Conservation (phyloP, 441 rosid genomes). For the Adansonia rubrostipa region DNA sequence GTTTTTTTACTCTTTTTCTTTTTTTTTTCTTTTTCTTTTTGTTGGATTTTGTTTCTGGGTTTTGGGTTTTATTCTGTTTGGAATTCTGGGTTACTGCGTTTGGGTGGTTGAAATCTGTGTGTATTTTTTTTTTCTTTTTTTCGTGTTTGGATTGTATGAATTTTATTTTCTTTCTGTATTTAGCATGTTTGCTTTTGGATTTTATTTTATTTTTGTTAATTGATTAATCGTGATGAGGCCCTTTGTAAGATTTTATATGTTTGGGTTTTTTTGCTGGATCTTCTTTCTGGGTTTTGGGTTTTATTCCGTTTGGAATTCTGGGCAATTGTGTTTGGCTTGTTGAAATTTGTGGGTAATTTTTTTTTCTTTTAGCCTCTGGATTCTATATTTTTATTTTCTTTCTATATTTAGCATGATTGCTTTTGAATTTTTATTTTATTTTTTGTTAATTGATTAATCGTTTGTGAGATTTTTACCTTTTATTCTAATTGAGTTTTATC, state of each 20-base stretch:
- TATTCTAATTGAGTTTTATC: background rate
- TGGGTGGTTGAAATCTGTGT: slow-evolving; percentile 24
- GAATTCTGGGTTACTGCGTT: slow-evolving; percentile 16
- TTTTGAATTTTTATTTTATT: background rate
- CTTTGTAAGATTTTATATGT: background rate
- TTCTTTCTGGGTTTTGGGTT: slow-evolving; percentile 22
- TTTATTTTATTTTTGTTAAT: background rate
- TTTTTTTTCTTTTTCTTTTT: background rate
- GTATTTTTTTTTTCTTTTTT: background rate
- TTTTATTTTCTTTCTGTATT: slow-evolving; percentile 3
- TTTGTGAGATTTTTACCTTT: background rate
- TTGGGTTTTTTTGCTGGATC: background rate
- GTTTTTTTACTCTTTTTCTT: background rate
- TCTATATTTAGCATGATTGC: slow-evolving; percentile 3
- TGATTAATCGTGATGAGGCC: background rate
- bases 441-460: background rate
- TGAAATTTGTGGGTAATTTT: background rate
- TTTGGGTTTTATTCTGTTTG: slow-evolving; percentile 28
- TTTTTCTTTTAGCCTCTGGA: background rate
- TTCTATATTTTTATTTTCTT: background rate
- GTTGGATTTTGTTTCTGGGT: slow-evolving; percentile 11
- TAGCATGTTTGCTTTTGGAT: slow-evolving; percentile 1
- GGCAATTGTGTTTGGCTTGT: slow-evolving; percentile 23
- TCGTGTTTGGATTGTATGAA: slow-evolving; percentile 9
- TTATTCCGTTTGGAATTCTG: slow-evolving; percentile 24